Base-by-base conservation (phyloP, 257 asterid species). In the Capsicum chinense region DNA sequence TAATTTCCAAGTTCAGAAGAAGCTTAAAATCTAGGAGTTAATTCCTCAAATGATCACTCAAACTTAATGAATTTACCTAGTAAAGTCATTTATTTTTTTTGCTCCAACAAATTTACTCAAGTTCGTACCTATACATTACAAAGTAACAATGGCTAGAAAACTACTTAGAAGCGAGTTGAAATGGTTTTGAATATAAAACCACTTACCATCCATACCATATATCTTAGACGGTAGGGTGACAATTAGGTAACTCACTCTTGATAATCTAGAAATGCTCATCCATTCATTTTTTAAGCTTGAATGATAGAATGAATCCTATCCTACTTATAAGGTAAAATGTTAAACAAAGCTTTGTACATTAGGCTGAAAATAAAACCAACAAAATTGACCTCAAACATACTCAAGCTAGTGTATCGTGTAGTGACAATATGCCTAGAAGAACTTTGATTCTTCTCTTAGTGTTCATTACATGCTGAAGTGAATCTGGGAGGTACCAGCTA, bases 201-300 rank as follows among this genome's bases (percentile, higher is more conserved):
- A 33, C 73, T 66, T 39, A 66, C 73, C 73, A 12, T 12, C 73
- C 73, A 66, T 37, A 66, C 71, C 47, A 66, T 66, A 35, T 35
- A 66, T 66, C n/a, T 12, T 33, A 6, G n/a, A 66, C 6, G 9
- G 47, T 33, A 33, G 47, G 35, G n/a, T 33, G 73, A 35, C 73
- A 17, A 33, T 66, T 66, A 1, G 71, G 15, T 1, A 52, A 76
- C 81, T 76, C 81, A 76, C 14, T 76, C 47, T 76, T 26, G 48
- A 76, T 52, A 7, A 76, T 76, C 48, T 26, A 13, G 39, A 76
- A 76, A 63, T 15, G 26, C 8, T 50, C 39, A 12, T 19, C 21
- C 44, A 48, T 50, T 13, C 80, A 50, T 73, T 48, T 48, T 48
- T n/a, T 42, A 73, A 48, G 59, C 58, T 71, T 73, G 58, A 73